Conservation (phyloP, 495 filamentous ascomycete species). For the Xylaria telfairii region DNA sequence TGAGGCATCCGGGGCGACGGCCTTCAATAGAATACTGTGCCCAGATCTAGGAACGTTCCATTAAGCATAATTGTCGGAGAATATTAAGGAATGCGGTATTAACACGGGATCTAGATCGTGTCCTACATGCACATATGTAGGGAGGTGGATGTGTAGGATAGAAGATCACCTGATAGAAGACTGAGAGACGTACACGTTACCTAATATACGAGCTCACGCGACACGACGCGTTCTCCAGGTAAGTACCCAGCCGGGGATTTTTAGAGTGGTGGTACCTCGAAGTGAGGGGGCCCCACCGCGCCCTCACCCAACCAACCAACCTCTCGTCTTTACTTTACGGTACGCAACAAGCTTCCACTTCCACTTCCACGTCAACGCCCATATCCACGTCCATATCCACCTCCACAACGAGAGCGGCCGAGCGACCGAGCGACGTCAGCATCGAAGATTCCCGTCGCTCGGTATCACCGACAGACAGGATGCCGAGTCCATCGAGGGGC, state of each 20-base stretch:
- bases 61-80: background rate
- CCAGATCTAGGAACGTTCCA: background rate
- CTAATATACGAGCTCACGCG: background rate
- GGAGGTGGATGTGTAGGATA: background rate
- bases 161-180: too few species aligned
- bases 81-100: background rate
- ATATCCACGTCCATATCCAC: background rate
- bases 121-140: too few species aligned
- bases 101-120: background rate
- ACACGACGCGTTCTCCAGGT: slow-evolving; percentile 1
- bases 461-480: slow-evolving; percentile 26
- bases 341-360: background rate
- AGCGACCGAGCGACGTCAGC: slow-evolving; percentile 13
- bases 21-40: background rate
- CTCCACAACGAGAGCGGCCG: background rate
- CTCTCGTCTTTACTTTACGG: background rate
- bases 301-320: background rate
- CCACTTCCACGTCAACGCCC: background rate
- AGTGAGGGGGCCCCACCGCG: slow-evolving; percentile 2
- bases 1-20: background rate
- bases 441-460: background rate
- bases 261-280: background rate
- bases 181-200: too few species aligned
- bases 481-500: slow-evolving; percentile 50
- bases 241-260: background rate